Conservation (phyloP, 169 alveolate species). For the Pseudocohnilembus persalinus region DNA sequence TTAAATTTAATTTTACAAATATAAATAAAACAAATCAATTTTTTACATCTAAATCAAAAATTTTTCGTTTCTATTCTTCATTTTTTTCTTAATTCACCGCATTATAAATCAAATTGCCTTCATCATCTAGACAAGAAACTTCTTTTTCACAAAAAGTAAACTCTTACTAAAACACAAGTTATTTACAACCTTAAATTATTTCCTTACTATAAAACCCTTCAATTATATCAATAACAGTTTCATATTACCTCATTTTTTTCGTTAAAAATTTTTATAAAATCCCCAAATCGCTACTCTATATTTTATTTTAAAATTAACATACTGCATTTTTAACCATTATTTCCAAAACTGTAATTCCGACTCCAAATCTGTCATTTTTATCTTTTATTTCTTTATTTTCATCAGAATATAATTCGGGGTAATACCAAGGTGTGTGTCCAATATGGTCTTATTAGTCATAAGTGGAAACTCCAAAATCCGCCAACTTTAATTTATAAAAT, state of each 20-base stretch:
- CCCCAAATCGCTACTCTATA: neutral
- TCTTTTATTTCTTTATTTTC: neutral
- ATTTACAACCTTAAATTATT: neutral
- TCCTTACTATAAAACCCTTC: too few relatives aligned
- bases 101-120: too few relatives aligned
- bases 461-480: neutral
- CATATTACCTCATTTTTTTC: neutral
- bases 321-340: neutral
- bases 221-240: neutral
- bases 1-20: too few relatives aligned
- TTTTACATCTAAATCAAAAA: too few relatives aligned
- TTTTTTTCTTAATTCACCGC: neutral
- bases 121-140: neutral
- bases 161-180: neutral
- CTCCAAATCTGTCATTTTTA: neutral
- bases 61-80: too few relatives aligned
- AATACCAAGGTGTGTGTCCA: neutral
- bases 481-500: neutral
- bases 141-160: neutral
- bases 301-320: neutral
- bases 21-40: too few relatives aligned
- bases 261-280: too few relatives aligned
- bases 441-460: neutral
- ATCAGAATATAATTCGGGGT: neutral
- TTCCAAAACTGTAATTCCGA: neutral